Conservation (phyloP, 2,329 filamentous ascomycete species). For the Cytospora leucostoma region DNA sequence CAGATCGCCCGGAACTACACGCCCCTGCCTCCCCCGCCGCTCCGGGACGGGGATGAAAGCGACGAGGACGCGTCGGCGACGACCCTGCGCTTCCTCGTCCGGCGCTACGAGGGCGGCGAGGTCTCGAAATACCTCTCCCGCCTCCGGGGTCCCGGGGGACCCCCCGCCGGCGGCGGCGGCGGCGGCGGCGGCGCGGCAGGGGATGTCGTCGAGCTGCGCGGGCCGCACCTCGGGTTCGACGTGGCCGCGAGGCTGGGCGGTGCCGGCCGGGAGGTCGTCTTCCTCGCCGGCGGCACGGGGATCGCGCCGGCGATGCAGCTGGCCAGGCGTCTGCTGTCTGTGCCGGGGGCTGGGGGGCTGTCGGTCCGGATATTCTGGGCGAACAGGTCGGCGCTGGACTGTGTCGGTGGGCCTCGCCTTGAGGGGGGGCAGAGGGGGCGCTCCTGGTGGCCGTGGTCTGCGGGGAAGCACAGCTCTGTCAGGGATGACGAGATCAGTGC, state of each 20-base stretch:
- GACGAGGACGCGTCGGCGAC: conserved; percentile 40
- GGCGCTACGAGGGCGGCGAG: conserved; percentile 78
- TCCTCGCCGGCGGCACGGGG: conserved; percentile 89
- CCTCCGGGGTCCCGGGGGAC: conserved; percentile 41
- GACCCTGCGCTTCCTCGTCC: conserved; percentile 71
- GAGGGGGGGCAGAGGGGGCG: not conserved
- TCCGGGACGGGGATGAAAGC: conserved; percentile 31
- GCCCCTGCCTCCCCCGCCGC: conserved; percentile 65
- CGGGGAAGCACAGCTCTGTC: not conserved
- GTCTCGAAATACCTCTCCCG: conserved; percentile 79
- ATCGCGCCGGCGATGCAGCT: conserved; percentile 88
- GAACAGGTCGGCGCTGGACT: conserved; percentile 67
- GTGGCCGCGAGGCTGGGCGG: conserved; percentile 40
- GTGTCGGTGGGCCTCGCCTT: conserved; percentile 49
- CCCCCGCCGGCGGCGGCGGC: not conserved
- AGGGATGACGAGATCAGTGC: conserved; percentile 29
- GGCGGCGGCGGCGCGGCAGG: conserved; percentile 48
- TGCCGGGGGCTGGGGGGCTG: conserved; percentile 31
- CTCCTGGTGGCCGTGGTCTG: conserved; percentile 39
- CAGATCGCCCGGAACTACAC: conserved; percentile 94
- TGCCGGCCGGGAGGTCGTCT: conserved; percentile 60
- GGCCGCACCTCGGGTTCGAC: conserved; percentile 72
- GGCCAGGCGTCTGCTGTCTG: conserved; percentile 59
- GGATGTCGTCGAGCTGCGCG: conserved; percentile 71
- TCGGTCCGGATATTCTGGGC: conserved; percentile 81